Evolutionary conservation across 306 rosid species (phyloP).

Genomic region (Senna siamea): DNA sequence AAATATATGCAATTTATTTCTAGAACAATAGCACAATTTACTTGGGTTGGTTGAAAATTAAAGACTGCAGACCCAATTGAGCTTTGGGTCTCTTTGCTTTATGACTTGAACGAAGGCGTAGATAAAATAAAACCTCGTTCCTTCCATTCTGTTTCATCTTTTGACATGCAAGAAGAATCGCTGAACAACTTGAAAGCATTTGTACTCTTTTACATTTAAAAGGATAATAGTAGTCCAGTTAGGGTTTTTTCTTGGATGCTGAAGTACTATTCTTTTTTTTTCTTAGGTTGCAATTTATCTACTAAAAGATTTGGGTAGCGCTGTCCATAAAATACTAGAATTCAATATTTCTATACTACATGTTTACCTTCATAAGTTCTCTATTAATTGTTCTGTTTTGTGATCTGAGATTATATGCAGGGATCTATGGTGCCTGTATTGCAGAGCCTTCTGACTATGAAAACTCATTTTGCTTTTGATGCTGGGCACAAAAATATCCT

Average conservation of each 20-base stretch:
- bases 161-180: constrained; percentile 28
- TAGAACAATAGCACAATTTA: constrained; percentile 28
- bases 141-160: constrained; percentile 21
- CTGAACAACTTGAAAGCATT: constrained; percentile 15
- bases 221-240: constrained; percentile 25
- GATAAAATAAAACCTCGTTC: constrained; percentile 4
- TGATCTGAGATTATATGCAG: constrained; percentile 59
- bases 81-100: constrained; percentile 14
- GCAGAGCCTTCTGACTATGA: constrained; percentile 77
- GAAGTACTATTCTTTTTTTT: constrained; percentile 24
- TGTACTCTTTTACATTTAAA: constrained; percentile 28
- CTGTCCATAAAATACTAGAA: constrained; percentile 22
- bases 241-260: constrained; percentile 9
- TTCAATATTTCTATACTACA: constrained; percentile 14
- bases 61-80: neutral
- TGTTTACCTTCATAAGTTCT: constrained; percentile 4
- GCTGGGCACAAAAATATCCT: constrained; percentile 55
- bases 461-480: constrained; percentile 67
- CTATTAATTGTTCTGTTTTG: constrained; percentile 37
- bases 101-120: constrained; percentile 24
- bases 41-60: neutral
- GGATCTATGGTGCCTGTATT: constrained; percentile 82
- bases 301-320: constrained; percentile 35
- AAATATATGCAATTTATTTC: constrained; percentile 21
- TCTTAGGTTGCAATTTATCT: constrained; percentile 23